These are phyloP conservation scores for Fonsecaea monophora DNA, from an alignment of 2,329 filamentous ascomycete genomes.

Conservation along the genomic window DNA sequence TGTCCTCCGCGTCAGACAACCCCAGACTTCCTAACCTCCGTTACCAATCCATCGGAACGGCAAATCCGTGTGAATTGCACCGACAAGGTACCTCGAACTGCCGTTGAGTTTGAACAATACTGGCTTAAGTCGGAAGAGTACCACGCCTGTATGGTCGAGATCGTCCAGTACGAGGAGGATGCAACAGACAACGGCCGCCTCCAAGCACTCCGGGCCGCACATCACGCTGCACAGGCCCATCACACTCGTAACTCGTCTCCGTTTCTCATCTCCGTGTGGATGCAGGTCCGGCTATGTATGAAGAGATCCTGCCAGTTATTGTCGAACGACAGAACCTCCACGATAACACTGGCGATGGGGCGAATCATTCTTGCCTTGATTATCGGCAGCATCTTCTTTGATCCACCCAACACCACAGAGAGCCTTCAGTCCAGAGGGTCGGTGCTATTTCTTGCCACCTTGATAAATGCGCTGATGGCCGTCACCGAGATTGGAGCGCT, in stretches of 20 bases:
- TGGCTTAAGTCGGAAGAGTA: constrained; percentile 26
- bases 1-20: constrained; percentile 68
- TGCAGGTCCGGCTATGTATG: constrained; percentile 64
- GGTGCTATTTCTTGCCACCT: constrained; percentile 67
- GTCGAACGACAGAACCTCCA: constrained; percentile 64
- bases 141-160: constrained; percentile 47
- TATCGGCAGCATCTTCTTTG: constrained; percentile 71
- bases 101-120: constrained; percentile 59
- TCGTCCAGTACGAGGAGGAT: constrained; percentile 61
- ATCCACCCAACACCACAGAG: constrained; percentile 61
- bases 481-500: constrained; percentile 72
- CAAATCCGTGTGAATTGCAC: constrained; percentile 52
- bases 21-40: constrained; percentile 70
- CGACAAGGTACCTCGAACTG: constrained; percentile 53
- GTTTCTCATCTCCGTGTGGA: constrained; percentile 60
- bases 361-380: constrained; percentile 67
- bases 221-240: constrained; percentile 63
- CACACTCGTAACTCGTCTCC: constrained; percentile 61
- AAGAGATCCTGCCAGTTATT: constrained; percentile 69
- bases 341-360: constrained; percentile 64
- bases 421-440: constrained; percentile 70
- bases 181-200: constrained; percentile 58
- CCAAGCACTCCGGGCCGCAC: constrained; percentile 59
- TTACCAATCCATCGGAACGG: constrained; percentile 63
- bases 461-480: constrained; percentile 67